These are phyloP conservation scores for Tolypocladium ovalisporum DNA, from an alignment of 2,329 filamentous ascomycete genomes.

Conservation along the genomic window DNA sequence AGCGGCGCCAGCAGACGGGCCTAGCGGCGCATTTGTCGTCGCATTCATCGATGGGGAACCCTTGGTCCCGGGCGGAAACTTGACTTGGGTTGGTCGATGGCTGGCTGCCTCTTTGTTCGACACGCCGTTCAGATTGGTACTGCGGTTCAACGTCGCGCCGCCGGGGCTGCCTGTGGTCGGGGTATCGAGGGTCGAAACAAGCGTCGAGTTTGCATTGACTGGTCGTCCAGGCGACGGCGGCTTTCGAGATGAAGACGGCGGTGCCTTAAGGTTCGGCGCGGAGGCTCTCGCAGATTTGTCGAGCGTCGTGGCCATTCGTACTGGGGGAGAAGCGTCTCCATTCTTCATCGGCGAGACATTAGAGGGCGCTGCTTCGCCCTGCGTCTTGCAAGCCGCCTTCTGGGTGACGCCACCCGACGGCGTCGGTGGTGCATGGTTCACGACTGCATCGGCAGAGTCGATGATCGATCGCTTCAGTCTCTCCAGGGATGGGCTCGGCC, in stretches of 20 bases:
- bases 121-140: background rate
- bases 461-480: slow-evolving; percentile 26
- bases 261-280: background rate
- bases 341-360: slow-evolving; percentile 5
- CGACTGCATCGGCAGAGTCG: slow-evolving; percentile 13
- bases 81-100: slow-evolving; percentile 16
- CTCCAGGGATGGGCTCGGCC: slow-evolving; percentile 33
- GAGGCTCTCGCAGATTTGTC: slow-evolving; percentile 6
- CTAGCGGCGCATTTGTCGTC: background rate
- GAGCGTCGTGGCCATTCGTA: slow-evolving; percentile 6
- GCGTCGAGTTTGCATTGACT: background rate
- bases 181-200: background rate
- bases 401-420: slow-evolving; percentile 2
- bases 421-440: slow-evolving; percentile 4
- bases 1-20: background rate
- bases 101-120: background rate
- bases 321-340: slow-evolving; percentile 3
- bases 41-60: slow-evolving; percentile 9
- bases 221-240: background rate
- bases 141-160: background rate
- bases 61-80: slow-evolving; percentile 21
- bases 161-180: background rate
- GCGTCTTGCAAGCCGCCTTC: slow-evolving; percentile 3
- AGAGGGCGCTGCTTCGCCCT: slow-evolving; percentile 6
- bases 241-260: background rate